Conservation (phyloP, 1,139 yeast genomes). For the Taphrina betulina region DNA sequence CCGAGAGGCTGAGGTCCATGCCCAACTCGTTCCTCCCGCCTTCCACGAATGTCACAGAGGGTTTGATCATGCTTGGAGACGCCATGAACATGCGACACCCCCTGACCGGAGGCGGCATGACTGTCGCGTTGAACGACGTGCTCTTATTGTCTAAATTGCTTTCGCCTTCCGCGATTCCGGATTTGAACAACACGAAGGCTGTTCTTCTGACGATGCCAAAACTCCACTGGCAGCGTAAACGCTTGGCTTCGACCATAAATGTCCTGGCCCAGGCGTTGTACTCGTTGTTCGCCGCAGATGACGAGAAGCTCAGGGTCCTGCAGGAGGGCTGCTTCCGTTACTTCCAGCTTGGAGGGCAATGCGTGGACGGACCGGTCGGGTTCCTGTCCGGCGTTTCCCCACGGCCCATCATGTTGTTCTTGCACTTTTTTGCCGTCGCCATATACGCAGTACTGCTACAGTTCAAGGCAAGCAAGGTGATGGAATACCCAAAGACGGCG, state of each 20-base stretch:
- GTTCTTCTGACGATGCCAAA: conserved; percentile 58
- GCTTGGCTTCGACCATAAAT: conserved; percentile 78
- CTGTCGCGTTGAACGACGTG: conserved; percentile 91
- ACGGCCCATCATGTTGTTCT: conserved; percentile 32
- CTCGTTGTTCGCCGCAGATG: conserved; percentile 66
- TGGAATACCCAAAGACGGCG: conserved; percentile 27
- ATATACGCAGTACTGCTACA: conserved; percentile 33
- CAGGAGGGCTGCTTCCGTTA: conserved; percentile 89
- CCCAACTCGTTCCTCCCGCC: conserved; percentile 93
- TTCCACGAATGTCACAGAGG: conserved; percentile 60
- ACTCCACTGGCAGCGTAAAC: conserved; percentile 77
- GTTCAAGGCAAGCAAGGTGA: conserved; percentile 4
- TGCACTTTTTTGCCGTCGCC: conserved; percentile 37
- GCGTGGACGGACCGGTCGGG: conserved; percentile 75
- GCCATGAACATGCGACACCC: conserved; percentile 98
- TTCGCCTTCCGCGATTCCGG: conserved; percentile 57
- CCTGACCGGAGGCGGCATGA: conserved; percentile 98
- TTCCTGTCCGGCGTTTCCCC: conserved; percentile 63
- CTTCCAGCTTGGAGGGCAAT: conserved; percentile 79
- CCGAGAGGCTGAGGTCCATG: conserved; percentile 72
- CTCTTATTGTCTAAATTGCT: conserved; percentile 62
- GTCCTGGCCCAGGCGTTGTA: conserved; percentile 88
- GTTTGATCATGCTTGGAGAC: conserved; percentile 86
- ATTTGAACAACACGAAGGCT: conserved; percentile 57
- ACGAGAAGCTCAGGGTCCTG: conserved; percentile 53